Conservation (phyloP, 352 stramenopile species). For the Phytophthora crassamura region DNA sequence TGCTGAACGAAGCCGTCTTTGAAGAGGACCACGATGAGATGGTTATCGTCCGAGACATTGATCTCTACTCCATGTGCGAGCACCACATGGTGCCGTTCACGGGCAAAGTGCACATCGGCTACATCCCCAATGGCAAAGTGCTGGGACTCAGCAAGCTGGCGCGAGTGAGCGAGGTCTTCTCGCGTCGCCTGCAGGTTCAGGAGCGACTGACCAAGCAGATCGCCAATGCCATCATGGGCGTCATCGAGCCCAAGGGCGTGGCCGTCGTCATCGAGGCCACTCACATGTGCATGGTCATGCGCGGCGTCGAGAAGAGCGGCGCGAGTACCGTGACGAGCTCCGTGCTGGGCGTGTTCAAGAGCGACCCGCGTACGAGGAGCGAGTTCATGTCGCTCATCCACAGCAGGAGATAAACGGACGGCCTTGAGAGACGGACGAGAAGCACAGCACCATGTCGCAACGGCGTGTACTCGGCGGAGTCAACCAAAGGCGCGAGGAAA, state of each 20-base stretch:
- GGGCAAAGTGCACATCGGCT: constrained; percentile 96
- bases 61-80: constrained; percentile 99
- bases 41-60: constrained; percentile 99
- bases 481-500: constrained; percentile 40
- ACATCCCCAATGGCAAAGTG: constrained; percentile 96
- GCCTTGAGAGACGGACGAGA: too few species aligned
- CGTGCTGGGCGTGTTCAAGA: constrained; percentile 97
- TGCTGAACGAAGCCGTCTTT: constrained; percentile 98
- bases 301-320: constrained; percentile 98
- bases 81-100: constrained; percentile 99
- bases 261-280: constrained; percentile 98
- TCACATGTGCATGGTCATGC: constrained; percentile 99
- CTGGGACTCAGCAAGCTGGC: constrained; percentile 99
- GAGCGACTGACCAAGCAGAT: constrained; percentile 99
- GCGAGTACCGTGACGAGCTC: constrained; percentile 97
- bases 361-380: constrained; percentile 88
- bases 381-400: constrained; percentile 92
- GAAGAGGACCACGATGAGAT: constrained; percentile 98
- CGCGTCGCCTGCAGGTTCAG: constrained; percentile 98
- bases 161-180: constrained; percentile 97
- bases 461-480: constrained; percentile 46
- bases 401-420: constrained; percentile 60
- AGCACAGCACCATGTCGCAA: constrained; percentile 18
- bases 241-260: constrained; percentile 96
- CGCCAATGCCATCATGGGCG: constrained; percentile 97